phyloP scores from a whole-genome alignment of 2,329 filamentous ascomycete species.

The Tolypocladium tundrense region DNA sequence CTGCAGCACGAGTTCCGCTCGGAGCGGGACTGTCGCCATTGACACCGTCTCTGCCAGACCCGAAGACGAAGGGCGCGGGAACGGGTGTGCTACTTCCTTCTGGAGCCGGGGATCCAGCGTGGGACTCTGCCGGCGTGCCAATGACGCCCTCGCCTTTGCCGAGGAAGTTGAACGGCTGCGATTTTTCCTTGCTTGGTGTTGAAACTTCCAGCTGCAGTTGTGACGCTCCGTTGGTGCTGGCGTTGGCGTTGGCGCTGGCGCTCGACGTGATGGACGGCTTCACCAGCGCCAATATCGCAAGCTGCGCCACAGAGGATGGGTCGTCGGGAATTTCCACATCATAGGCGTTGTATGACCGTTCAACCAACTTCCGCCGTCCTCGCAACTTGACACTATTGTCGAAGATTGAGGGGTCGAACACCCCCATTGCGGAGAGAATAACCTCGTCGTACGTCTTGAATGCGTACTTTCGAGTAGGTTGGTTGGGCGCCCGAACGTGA shows the following conservation, averaged over 20 bases:
- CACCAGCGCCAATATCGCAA: conserved; percentile 50
- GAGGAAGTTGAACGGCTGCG: conserved; percentile 60
- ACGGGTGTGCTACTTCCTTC: conserved; percentile 63
- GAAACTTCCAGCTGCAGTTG: conserved; percentile 37
- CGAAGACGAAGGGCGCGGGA: conserved; percentile 46
- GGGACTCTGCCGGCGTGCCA: conserved; percentile 73
- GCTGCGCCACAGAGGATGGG: conserved; percentile 74
- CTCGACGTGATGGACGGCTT: conserved; percentile 45
- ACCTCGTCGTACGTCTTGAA: conserved; percentile 98
- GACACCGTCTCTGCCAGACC: conserved; percentile 29
- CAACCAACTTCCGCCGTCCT: conserved; percentile 70
- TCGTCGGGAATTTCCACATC: conserved; percentile 82
- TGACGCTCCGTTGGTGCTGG: conserved; percentile 28
- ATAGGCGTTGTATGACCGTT: conserved; percentile 87
- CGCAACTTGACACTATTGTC: conserved; percentile 71
- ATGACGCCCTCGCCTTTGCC: conserved; percentile 58
- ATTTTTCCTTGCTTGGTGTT: conserved; percentile 52
- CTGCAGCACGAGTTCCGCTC: conserved; percentile 39
- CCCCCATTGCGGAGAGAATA: conserved; percentile 88
- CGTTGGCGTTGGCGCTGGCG: neutral
- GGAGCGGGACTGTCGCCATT: conserved; percentile 44
- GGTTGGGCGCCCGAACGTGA: conserved; percentile 76
- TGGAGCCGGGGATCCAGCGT: conserved; percentile 77
- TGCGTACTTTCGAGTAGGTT: conserved; percentile 83
- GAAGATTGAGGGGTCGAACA: conserved; percentile 81